Conservation (phyloP, 139 green algal genomes). For the Deuterostichococcus epilithicus region DNA sequence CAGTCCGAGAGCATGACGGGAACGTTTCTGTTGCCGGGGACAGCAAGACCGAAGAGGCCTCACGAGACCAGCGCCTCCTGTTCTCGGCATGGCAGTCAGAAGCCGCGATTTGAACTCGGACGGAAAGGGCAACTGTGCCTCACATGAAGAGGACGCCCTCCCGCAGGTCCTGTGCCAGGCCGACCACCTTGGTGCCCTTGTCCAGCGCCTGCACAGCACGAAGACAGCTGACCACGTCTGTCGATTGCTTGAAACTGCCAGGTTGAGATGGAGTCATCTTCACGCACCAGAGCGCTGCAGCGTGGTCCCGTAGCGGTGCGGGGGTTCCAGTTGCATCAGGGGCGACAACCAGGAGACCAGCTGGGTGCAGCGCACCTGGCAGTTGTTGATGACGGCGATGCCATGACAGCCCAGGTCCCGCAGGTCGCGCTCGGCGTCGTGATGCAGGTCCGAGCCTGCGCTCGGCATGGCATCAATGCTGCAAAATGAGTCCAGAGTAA, state of each 20-base stretch:
- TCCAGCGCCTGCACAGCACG: slow-evolving; percentile 65
- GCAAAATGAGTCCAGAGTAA: too few species aligned
- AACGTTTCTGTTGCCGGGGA: background rate
- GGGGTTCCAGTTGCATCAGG: slow-evolving; percentile 13
- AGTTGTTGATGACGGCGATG: slow-evolving; percentile 67
- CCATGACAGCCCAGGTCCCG: slow-evolving; percentile 50
- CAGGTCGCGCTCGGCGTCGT: slow-evolving; percentile 71
- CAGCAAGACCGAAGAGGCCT: too few species aligned
- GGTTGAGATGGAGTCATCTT: too few species aligned
- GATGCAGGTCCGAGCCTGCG: slow-evolving; percentile 39
- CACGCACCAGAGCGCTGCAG: too few species aligned
- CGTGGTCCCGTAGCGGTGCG: slow-evolving; percentile 16
- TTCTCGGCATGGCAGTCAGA: background rate
- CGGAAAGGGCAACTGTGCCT: background rate
- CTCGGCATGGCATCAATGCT: too few species aligned
- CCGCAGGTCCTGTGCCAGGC: slow-evolving; percentile 66
- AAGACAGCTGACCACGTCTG: too few species aligned
- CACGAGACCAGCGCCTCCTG: too few species aligned
- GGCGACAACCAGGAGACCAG: slow-evolving; percentile 4
- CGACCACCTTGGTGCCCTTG: slow-evolving; percentile 48
- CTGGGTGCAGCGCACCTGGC: too few species aligned
- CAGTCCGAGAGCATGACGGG: background rate
- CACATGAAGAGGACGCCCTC: slow-evolving; percentile 84
- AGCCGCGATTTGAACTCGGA: background rate
- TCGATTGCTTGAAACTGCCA: too few species aligned